phyloP scores from a whole-genome alignment of 2,329 filamentous ascomycete species.

The Arachnomyces sp. region DNA sequence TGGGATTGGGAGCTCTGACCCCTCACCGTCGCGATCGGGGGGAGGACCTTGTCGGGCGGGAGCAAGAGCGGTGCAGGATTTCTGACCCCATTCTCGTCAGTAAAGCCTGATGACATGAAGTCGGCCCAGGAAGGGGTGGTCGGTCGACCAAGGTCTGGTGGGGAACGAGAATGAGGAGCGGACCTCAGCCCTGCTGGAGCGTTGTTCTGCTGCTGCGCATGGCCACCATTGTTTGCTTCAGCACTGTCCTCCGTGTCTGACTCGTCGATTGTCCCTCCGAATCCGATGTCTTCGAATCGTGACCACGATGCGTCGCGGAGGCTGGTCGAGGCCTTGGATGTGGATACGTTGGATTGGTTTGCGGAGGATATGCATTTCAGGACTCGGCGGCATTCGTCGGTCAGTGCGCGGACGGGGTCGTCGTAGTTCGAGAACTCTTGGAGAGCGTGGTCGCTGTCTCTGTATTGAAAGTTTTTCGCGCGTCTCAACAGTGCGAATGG shows the following conservation, averaged over 20 bases:
- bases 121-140: conserved; percentile 98
- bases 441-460: conserved; percentile 76
- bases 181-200: conserved; percentile 50
- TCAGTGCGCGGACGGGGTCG: conserved; percentile 78
- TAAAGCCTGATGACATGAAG: conserved; percentile 88
- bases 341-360: conserved; percentile 74
- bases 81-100: conserved; percentile 62
- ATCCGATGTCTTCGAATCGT: conserved; percentile 90
- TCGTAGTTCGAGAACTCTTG: conserved; percentile 81
- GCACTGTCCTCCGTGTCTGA: conserved; percentile 57
- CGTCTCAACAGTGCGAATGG: conserved; percentile 84
- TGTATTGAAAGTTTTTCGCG: conserved; percentile 91
- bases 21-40: conserved; percentile 63
- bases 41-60: conserved; percentile 85
- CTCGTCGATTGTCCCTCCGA: conserved; percentile 66
- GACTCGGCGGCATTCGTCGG: conserved; percentile 88
- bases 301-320: conserved; percentile 89
- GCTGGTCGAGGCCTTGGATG: conserved; percentile 61
- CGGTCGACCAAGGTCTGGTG: conserved; percentile 64
- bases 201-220: conserved; percentile 20
- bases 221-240: conserved; percentile 20
- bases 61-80: conserved; percentile 61
- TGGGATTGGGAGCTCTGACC: conserved; percentile 85
- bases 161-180: conserved; percentile 57
- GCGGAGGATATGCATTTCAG: conserved; percentile 78